A percentile compares a stretch with the other conserved stretches of the same genome.
Evolutionary conservation across 2,329 filamentous ascomycete genomes (phyloP).

Genomic region (Venturia pyrina): DNA sequence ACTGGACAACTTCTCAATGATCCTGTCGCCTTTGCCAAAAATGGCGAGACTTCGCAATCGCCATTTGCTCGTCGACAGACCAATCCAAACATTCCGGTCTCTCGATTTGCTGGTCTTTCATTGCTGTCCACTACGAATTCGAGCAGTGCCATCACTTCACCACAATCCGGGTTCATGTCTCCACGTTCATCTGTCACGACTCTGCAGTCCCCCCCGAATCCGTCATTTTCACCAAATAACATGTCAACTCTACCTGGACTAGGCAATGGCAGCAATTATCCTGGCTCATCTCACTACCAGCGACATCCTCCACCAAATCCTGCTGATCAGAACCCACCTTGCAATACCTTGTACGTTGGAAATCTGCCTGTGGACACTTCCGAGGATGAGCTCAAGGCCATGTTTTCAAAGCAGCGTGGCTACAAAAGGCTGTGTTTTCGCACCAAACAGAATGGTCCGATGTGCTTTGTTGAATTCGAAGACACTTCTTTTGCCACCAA

Average conservation of each 20-base stretch:
- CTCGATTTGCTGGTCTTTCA: conserved; percentile 59
- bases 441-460: conserved; percentile 88
- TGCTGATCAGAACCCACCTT: conserved; percentile 91
- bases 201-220: conserved; percentile 41
- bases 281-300: conserved; percentile 48
- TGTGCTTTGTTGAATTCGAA: conserved; percentile 99
- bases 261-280: conserved; percentile 40
- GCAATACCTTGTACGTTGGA: conserved; percentile 97
- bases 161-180: conserved; percentile 43
- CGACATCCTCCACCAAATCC: conserved; percentile 80
- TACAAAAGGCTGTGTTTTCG: conserved; percentile 94
- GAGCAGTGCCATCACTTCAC: conserved; percentile 34
- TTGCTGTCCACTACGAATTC: conserved; percentile 51
- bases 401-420: conserved; percentile 87
- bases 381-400: conserved; percentile 86
- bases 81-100: conserved; percentile 60
- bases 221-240: conserved; percentile 23
- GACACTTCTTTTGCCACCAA: conserved; percentile 88
- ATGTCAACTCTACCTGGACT: conserved; percentile 35
- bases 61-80: conserved; percentile 55
- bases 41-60: conserved; percentile 39
- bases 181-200: conserved; percentile 36
- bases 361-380: conserved; percentile 88
- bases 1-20: conserved; percentile 63
- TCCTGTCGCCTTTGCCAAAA: conserved; percentile 64